Base-by-base conservation (phyloP, 306 rosid genomes). In the Hippophae tibetana region DNA sequence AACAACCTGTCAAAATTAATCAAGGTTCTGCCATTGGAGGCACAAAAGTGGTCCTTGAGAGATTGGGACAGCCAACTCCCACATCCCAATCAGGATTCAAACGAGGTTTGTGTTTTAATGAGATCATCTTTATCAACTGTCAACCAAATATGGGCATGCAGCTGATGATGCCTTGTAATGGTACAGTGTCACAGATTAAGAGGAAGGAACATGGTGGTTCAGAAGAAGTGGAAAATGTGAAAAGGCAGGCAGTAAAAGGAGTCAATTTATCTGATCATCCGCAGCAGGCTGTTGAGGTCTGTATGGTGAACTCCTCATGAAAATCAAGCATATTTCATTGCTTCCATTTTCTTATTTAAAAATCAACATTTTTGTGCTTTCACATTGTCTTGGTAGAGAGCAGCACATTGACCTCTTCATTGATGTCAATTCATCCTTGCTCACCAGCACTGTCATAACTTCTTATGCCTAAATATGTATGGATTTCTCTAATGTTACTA, bases 181-280 rank as follows among this genome's bases (percentile, higher is more conserved):
- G 56, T 65, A 63, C 76, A 76, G 87, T 79, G 49, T 65, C 67
- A 72, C 68, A 27, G n/a, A 31, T 65, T 55, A 92, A 87, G 80
- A 81, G 96, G 68, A 90, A 87, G 77, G 55, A 61, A 13, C 59
- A 63, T 61, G 51, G 54, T 66, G 86, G 74, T 42, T 58, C 57
- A 53, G 55, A 52, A 57, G 72, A 68, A 26, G 71, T 64, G 7
- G 68, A 54, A 53, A 70, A 74, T 58, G 70, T 52, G 51, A 78
- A 76, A 71, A 72, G 73, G 56, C 72, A n/a, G 60, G 72, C 65
- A 12, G 73, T 59, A 60, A 63, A 54, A 46, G 70, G 57, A 46
- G 63, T 43, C 53, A 68, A 72, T 72, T 61, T 45, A 55, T 13
- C 62, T 43, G 54, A 60, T 62, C 56, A 58, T 48, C 67, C 65